phyloP scores from a whole-genome alignment of 2,329 filamentous ascomycete species.

The Sordariomycetes sp. region DNA sequence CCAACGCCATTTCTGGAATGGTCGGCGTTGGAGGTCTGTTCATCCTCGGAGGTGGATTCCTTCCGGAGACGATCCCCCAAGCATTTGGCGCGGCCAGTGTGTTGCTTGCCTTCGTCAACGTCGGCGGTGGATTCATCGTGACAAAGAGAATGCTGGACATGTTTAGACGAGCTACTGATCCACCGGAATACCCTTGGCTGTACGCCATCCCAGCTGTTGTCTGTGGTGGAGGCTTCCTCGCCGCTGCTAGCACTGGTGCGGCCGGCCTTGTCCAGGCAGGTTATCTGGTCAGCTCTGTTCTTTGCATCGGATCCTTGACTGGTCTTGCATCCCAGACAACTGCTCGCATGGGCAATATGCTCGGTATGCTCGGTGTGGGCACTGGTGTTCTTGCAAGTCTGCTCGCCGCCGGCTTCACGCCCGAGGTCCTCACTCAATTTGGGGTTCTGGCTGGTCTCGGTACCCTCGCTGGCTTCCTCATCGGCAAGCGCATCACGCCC shows the following conservation, averaged over 20 bases:
- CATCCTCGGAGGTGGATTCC: constrained; percentile 73
- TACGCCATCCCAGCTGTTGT: constrained; percentile 69
- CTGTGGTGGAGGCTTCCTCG: constrained; percentile 74
- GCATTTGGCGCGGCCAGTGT: constrained; percentile 71
- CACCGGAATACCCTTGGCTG: constrained; percentile 80
- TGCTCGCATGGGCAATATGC: constrained; percentile 74
- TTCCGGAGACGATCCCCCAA: constrained; percentile 73
- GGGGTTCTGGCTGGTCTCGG: constrained; percentile 66
- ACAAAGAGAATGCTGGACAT: constrained; percentile 92
- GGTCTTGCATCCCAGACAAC: constrained; percentile 75
- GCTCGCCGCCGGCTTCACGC: constrained; percentile 69
- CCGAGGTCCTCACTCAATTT: constrained; percentile 73
- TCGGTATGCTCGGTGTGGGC: constrained; percentile 78
- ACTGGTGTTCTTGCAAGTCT: constrained; percentile 78
- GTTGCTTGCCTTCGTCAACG: constrained; percentile 77
- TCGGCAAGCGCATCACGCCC: constrained; percentile 79
- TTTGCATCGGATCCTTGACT: constrained; percentile 79
- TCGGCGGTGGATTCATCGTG: constrained; percentile 82
- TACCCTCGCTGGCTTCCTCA: constrained; percentile 59
- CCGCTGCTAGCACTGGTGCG: constrained; percentile 71
- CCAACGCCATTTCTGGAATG: constrained; percentile 88
- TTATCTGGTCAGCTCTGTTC: constrained; percentile 73
- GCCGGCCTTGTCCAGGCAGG: constrained; percentile 80
- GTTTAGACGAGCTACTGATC: constrained; percentile 79
- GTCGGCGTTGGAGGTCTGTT: constrained; percentile 84